phyloP scores from a whole-genome alignment of 192 early-diverging fungal species.

The Pilaira anomala region DNA sequence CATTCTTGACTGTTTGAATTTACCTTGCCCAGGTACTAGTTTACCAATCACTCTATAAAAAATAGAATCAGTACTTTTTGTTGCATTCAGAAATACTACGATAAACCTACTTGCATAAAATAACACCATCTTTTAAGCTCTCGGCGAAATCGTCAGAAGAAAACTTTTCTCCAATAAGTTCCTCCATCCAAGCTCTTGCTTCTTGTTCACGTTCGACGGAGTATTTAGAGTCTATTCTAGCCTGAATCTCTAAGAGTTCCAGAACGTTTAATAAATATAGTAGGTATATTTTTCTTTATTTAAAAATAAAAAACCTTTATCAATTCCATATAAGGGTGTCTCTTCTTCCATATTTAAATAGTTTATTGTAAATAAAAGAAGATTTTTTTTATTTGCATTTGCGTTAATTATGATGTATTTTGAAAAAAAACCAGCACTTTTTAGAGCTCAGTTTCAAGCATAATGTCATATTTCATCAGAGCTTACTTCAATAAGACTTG shows the following conservation, averaged over 20 bases:
- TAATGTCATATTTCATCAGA: too few relatives aligned
- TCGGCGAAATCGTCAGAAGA: conserved; percentile 56
- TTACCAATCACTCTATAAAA: conserved; percentile 51
- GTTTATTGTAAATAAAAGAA: too few relatives aligned
- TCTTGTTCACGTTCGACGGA: conserved; percentile 44
- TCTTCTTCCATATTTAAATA: conserved; percentile 7
- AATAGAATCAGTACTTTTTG: background rate
- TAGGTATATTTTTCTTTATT: background rate
- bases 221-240: conserved; percentile 33
- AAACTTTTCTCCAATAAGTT: conserved; percentile 52
- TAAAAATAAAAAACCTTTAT: conserved; percentile 2
- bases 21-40: conserved; percentile 50
- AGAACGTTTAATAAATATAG: background rate
- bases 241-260: conserved; percentile 34
- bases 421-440: too few relatives aligned
- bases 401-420: too few relatives aligned
- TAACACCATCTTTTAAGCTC: conserved; percentile 69
- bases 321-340: background rate
- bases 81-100: too few relatives aligned
- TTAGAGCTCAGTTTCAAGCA: too few relatives aligned
- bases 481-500: too few relatives aligned
- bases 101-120: conserved; percentile 66
- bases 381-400: too few relatives aligned
- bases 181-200: conserved; percentile 74
- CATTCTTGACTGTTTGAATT: conserved; percentile 64